A percentile compares a stretch with the other conserved stretches of the same genome.
Conservation (phyloP, 495 filamentous ascomycete genomes). For the Podospora sp. region DNA sequence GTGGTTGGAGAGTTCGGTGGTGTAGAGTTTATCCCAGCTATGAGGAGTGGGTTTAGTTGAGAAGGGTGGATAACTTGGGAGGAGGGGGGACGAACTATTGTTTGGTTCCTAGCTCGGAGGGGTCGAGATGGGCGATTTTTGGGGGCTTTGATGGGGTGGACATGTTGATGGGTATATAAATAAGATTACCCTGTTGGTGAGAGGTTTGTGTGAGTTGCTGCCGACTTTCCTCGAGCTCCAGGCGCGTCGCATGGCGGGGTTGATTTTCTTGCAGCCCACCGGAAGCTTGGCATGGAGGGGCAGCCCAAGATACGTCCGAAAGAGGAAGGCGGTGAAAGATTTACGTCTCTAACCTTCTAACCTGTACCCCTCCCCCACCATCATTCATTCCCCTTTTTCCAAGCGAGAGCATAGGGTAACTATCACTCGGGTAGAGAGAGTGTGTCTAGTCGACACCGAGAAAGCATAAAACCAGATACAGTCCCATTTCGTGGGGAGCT, state of each 20-base stretch:
- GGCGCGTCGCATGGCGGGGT: conserved; percentile 25
- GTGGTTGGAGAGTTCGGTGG: conserved; percentile 63
- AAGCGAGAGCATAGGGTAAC: neutral
- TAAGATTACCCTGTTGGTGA: too few species aligned
- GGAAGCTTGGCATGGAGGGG: conserved; percentile 23
- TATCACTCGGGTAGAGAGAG: neutral
- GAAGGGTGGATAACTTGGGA: neutral
- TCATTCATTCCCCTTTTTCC: neutral
- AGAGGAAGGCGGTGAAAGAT: conserved; percentile 29
- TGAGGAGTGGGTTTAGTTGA: neutral
- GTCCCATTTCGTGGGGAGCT: neutral
- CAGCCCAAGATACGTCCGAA: conserved; percentile 3
- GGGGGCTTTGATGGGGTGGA: neutral
- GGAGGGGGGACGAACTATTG: conserved; percentile 59
- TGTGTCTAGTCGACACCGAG: neutral
- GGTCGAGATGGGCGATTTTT: conserved; percentile 52
- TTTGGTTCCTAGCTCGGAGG: conserved; percentile 68
- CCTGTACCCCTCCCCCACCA: neutral
- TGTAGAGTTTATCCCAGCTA: conserved; percentile 75
- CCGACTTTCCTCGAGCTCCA: neutral
- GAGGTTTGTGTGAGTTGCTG: neutral
- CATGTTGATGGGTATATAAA: too few species aligned
- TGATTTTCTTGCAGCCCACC: neutral
- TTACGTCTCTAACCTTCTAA: conserved; percentile 11
- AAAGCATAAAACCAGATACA: neutral